Percentiles rank a stretch among this genome's conserved stretches.
phyloP scores from a whole-genome alignment of 23 red algal genomes.

The Pyropia yezoensis region DNA sequence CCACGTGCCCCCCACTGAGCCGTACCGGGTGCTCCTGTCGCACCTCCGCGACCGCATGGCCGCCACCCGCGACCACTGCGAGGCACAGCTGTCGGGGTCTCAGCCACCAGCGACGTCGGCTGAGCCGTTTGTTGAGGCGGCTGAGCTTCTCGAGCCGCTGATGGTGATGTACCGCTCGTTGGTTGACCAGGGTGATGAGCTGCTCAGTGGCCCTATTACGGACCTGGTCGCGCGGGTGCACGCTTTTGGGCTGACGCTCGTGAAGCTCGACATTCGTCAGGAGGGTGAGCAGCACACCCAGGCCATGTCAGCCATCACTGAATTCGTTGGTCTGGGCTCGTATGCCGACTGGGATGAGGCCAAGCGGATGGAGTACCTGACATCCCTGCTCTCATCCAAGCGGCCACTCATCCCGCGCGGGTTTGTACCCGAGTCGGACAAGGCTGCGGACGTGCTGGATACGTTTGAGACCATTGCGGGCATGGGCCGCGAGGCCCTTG shows the following conservation, averaged over 20 bases:
- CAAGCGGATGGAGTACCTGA: constrained; percentile 73
- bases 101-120: neutral
- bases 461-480: constrained; percentile 68
- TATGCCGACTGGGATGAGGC: constrained; percentile 78
- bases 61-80: constrained; percentile 73
- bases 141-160: constrained; percentile 91
- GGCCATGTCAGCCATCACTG: constrained; percentile 78
- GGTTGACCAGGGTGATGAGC: constrained; percentile 57
- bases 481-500: constrained; percentile 72
- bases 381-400: constrained; percentile 39
- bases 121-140: constrained; percentile 23
- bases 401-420: constrained; percentile 88
- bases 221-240: constrained; percentile 81
- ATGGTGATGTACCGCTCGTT: constrained; percentile 81
- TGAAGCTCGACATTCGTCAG: constrained; percentile 88
- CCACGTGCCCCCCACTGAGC: constrained; percentile 89
- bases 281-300: constrained; percentile 92
- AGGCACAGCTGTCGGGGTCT: constrained; percentile 54
- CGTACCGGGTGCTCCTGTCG: constrained; percentile 84
- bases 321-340: constrained; percentile 66
- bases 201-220: constrained; percentile 67
- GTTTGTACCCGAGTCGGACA: constrained; percentile 29
- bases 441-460: constrained; percentile 77
- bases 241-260: constrained; percentile 80
- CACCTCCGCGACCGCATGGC: constrained; percentile 91